Evolutionary conservation across 2,329 filamentous ascomycete species (phyloP).

Genomic region (Aspergillus vadensis): DNA sequence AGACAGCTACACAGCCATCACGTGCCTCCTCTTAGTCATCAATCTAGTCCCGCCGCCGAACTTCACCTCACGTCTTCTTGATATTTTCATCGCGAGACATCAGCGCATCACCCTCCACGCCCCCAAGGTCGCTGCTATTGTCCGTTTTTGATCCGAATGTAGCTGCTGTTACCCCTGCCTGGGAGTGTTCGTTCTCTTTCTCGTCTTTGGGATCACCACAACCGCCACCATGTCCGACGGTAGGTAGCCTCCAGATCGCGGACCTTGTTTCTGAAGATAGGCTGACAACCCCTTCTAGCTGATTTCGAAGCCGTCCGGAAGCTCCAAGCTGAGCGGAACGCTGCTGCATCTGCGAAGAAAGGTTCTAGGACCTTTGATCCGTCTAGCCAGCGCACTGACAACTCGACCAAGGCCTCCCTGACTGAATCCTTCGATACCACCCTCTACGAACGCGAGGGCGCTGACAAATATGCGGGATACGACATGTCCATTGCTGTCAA

Average conservation of each 20-base stretch:
- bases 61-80: slow-evolving; percentile 19
- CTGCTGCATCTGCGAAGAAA: slow-evolving; percentile 74
- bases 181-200: slow-evolving; percentile 30
- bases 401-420: slow-evolving; percentile 85
- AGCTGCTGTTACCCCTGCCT: slow-evolving; percentile 32
- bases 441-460: slow-evolving; percentile 77
- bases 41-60: slow-evolving; percentile 11
- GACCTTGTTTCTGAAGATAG: slow-evolving; percentile 1
- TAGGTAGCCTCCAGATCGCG: slow-evolving; percentile 29
- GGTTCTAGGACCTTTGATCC: slow-evolving; percentile 77
- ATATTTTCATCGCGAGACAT: slow-evolving; percentile 18
- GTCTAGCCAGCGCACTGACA: slow-evolving; percentile 77
- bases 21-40: slow-evolving; percentile 14
- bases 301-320: slow-evolving; percentile 86
- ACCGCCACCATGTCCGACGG: slow-evolving; percentile 48
- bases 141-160: slow-evolving; percentile 40
- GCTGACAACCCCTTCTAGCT: slow-evolving; percentile 49
- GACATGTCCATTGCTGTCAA: slow-evolving; percentile 82
- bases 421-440: slow-evolving; percentile 83
- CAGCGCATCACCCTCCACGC: slow-evolving; percentile 23
- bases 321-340: slow-evolving; percentile 91
- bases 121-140: slow-evolving; percentile 29
- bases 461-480: slow-evolving; percentile 85
- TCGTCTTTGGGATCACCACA: slow-evolving; percentile 27
- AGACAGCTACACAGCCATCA: background rate